phyloP scores from a whole-genome alignment of 257 asterid genomes.

The Nicotiana knightiana region DNA sequence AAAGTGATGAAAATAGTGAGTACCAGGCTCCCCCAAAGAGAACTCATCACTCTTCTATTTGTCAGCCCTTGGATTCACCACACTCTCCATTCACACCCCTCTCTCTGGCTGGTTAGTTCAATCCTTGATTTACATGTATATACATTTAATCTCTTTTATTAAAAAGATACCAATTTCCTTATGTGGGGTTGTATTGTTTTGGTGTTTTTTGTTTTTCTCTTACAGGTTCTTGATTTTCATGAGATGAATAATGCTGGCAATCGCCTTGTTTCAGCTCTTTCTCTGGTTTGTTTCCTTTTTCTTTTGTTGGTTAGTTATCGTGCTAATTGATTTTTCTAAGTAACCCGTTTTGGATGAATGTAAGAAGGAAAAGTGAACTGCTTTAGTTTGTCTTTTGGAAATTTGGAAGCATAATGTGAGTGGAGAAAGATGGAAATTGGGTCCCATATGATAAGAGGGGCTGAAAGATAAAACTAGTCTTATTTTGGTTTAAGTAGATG shows the following conservation, averaged over 20 bases:
- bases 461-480: background rate
- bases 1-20: constrained; percentile 78
- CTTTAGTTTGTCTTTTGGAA: background rate
- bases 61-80: constrained; percentile 63
- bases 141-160: too few relatives aligned
- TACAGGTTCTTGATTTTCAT: constrained; percentile 80
- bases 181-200: background rate
- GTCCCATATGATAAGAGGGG: background rate
- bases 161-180: too few relatives aligned
- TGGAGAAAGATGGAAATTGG: background rate
- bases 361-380: background rate
- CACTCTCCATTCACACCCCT: constrained; percentile 59
- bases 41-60: constrained; percentile 61
- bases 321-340: background rate
- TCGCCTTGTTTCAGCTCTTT: constrained; percentile 82
- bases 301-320: background rate
- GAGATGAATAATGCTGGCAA: constrained; percentile 78
- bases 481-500: background rate
- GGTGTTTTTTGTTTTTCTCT: background rate
- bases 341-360: background rate
- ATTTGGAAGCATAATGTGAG: background rate
- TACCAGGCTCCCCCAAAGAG: constrained; percentile 62
- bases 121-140: background rate
- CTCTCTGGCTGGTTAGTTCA: constrained; percentile 64
- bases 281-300: constrained; percentile 45